phyloP scores from a whole-genome alignment of 2,329 filamentous ascomycete species.

The Septoria linicola region DNA sequence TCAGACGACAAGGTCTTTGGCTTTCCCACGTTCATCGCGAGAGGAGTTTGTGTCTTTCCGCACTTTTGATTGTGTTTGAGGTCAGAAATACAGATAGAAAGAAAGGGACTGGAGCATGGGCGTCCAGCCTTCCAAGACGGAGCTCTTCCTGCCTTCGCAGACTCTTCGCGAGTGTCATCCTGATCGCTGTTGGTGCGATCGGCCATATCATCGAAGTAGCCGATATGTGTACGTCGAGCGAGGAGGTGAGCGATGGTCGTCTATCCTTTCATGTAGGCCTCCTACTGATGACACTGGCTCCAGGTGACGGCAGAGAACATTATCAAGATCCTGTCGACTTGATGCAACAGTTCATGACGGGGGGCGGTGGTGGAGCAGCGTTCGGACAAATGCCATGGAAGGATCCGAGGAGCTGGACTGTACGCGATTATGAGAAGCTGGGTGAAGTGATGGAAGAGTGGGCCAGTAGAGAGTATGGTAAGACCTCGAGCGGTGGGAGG shows the following conservation, averaged over 20 bases:
- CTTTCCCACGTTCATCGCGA: not conserved
- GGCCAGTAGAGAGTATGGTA: constrained; percentile 21
- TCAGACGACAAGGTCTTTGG: not conserved
- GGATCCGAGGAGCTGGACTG: constrained; percentile 25
- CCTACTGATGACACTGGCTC: too few species aligned
- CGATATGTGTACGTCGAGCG: constrained; percentile 32
- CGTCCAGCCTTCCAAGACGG: constrained; percentile 27
- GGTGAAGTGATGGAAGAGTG: constrained; percentile 29
- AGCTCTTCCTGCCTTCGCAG: constrained; percentile 31
- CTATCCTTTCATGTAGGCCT: too few species aligned
- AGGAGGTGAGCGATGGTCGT: constrained; percentile 12
- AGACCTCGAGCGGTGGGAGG: constrained; percentile 3
- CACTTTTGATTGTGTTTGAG: too few species aligned
- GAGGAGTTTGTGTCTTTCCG: too few species aligned
- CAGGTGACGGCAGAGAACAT: constrained; percentile 26
- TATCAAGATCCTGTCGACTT: constrained; percentile 30
- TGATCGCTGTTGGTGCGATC: constrained; percentile 27
- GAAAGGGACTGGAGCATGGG: constrained; percentile 30
- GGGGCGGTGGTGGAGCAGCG: constrained; percentile 10
- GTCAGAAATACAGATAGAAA: too few species aligned
- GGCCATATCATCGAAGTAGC: constrained; percentile 22
- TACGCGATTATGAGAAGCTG: constrained; percentile 32
- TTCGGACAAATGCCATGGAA: constrained; percentile 21
- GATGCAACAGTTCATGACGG: constrained; percentile 23
- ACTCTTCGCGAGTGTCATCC: constrained; percentile 27